phyloP scores from a whole-genome alignment of 805 yeast genomes.

The Clavispora vitiphila region DNA sequence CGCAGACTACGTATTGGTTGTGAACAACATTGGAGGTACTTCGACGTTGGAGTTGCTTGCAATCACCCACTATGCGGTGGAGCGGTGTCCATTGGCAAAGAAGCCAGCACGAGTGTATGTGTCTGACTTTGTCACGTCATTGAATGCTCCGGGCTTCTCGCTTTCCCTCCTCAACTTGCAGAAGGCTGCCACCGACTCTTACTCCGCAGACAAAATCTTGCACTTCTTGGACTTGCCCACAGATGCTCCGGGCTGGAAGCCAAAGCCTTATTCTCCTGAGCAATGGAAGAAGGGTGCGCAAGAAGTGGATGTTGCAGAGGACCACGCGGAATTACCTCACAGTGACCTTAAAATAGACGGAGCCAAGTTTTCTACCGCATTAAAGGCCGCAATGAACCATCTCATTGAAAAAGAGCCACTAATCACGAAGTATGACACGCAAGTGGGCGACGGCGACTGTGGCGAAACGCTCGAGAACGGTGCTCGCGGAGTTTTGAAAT shows the following conservation, averaged over 20 bases:
- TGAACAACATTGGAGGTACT: constrained; percentile 89
- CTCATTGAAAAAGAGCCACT: constrained; percentile 56
- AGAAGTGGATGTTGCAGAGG: constrained; percentile 24
- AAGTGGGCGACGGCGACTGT: constrained; percentile 96
- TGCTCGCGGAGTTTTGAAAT: constrained; percentile 62
- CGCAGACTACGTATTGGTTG: constrained; percentile 65
- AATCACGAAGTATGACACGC: constrained; percentile 78
- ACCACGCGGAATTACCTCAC: constrained; percentile 16
- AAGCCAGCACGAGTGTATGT: constrained; percentile 65
- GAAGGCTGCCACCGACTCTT: constrained; percentile 24
- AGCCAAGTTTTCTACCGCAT: constrained; percentile 45
- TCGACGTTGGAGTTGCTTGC: constrained; percentile 75
- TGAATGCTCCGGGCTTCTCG: constrained; percentile 89
- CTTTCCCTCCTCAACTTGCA: constrained; percentile 72
- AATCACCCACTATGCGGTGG: constrained; percentile 57
- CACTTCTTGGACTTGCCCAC: constrained; percentile 66
- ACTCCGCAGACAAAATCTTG: constrained; percentile 25
- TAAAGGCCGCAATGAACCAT: constrained; percentile 38
- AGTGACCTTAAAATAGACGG: constrained; percentile 29
- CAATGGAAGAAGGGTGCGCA: constrained; percentile 26
- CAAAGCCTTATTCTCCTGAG: constrained; percentile 27
- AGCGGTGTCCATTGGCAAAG: constrained; percentile 48
- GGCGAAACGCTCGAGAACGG: constrained; percentile 88
- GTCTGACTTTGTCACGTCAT: constrained; percentile 82
- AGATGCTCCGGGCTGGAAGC: constrained; percentile 80